Evolutionary conservation across 2,329 filamentous ascomycete genomes (phyloP), one percentile per base, ranked within the genome.

Genomic region (Laburnicola sp.): DNA sequence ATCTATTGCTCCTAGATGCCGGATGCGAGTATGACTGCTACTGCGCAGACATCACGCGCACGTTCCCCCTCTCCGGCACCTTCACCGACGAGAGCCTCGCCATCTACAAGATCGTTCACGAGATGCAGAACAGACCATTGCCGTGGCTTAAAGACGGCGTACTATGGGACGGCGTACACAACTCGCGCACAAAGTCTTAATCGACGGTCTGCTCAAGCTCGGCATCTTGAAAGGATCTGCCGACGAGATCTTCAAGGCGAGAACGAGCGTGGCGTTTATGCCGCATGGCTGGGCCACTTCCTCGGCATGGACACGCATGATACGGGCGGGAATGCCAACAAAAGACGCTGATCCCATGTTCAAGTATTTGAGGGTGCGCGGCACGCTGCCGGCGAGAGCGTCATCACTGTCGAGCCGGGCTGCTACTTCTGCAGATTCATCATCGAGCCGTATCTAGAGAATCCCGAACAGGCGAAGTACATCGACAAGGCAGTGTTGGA

Each of bases 331-430:
- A 75, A 79, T 34, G 69, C 78, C 1, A 75, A 80, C 56, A n/a
- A 66, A 65, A 6, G 94, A 99, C 68, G 77, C 82, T 53, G 92
- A 99, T 70, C 78, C 83, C 31, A 84, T 97, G 81, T 97, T 97
- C 75, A 82, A 85, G 46, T 97, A 97, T 68, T 77, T 99, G 53
- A 81, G 94, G 38, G 86, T 96, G 34, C 80, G 94, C 46, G 87
- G 89, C 9, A 80, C 75, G 22, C 73, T 97, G 41, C 90, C 91
- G 0, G 86, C 85, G 0, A 88, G 6, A 87, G 87, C 43, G 90
- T 99, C 23, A 86, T 99, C 46, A 99, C 94, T 0, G 93, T 97
- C 34, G 94, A 99, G 77, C 94, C 94, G 9, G 94, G 94, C 21
- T 86, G 86, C 34, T 92, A 92, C 72, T 92, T 92, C 73, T 87